Evolutionary conservation across 139 green algal species (phyloP), one percentile per base, ranked within the genome.

Genomic region (Gonium pectorale): DNA sequence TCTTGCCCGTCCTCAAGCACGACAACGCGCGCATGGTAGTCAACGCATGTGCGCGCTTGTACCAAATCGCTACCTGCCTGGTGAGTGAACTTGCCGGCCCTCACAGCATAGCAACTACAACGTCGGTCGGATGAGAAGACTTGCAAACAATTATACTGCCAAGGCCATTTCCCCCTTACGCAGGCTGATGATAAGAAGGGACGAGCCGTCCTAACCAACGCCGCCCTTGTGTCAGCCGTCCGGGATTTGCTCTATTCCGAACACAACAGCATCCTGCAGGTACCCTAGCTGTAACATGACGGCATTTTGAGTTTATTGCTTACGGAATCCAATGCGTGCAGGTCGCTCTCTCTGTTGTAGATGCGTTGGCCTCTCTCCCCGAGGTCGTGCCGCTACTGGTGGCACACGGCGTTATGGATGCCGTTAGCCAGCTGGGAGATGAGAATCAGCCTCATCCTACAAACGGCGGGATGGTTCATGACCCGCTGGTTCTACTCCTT

Each of bases 321-420:
- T n/a, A n/a, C n/a, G 49, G 49, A 59, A 26, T 59, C 49, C 49
- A 59, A 59, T 59, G n/a, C 21, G 21, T 35, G 21, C 44, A 80
- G 71, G 71, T 33, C 22, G 51, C 71, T 2, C 51, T 80, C 1
- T 80, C 43, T 8, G 33, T 80, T 13, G 51, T 49, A 0, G 51
- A 67, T 22, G 71, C 49, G 33, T 52, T 80, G 33, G 51, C 51
- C 13, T 35, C 35, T 1, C 56, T 80, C 5, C 72, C 72, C 24
- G 72, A 80, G 72, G 27, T 80, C 33, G 72, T 68, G n/a, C 72
- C 72, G n/a, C 52, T 80, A 52, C 52, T 80, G 46, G 72, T 80
- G 35, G 52, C 33, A 7, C 37, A 27, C 7, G 52, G 52, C 21
- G 46, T 38, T 35, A 80, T 80, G 72, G 72, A 80, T 52, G 22